These are phyloP conservation scores for Kwoniella sp. DNA, from an alignment of 768 basidiomycete genomes.

Conservation along the genomic window DNA sequence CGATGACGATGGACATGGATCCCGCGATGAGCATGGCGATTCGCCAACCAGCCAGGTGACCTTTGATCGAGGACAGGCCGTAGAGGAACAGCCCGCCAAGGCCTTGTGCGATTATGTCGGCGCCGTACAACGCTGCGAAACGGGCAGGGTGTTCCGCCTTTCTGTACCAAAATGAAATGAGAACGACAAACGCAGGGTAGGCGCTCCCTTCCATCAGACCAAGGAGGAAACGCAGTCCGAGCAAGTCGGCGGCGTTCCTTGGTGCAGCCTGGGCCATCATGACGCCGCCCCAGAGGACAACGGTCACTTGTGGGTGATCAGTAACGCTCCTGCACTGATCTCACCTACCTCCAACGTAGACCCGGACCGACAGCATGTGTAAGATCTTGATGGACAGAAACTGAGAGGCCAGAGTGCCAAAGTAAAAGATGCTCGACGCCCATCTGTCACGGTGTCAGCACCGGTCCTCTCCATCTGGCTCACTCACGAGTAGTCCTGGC, in stretches of 20 bases:
- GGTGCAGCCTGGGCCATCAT: conserved; percentile 15
- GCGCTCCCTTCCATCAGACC: conserved; percentile 11
- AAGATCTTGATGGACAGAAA: conserved; percentile 6
- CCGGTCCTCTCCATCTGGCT: not conserved
- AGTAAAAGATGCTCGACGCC: conserved; percentile 17
- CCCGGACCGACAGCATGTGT: conserved; percentile 9
- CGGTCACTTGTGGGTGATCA: not conserved
- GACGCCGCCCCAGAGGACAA: conserved; percentile 10
- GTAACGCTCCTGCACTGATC: not conserved
- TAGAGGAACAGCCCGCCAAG: conserved; percentile 21
- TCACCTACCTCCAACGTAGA: conserved; percentile 10
- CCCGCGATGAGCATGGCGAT: conserved; percentile 27
- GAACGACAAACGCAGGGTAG: conserved; percentile 10
- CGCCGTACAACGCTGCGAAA: conserved; percentile 23
- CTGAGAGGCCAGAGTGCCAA: conserved; percentile 10
- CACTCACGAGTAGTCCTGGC: conserved; percentile 6
- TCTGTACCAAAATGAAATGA: conserved; percentile 21
- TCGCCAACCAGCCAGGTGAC: conserved; percentile 19
- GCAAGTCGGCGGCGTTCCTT: conserved; percentile 1
- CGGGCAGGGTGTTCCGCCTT: conserved; percentile 32
- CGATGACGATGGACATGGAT: conserved; percentile 21
- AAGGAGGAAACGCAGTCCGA: conserved; percentile 4
- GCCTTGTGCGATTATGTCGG: conserved; percentile 25
- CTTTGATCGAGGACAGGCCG: conserved; percentile 11
- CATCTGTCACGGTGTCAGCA: not conserved